phyloP scores from a whole-genome alignment of 768 basidiomycete genomes.

The Hortiboletus campestris region DNA sequence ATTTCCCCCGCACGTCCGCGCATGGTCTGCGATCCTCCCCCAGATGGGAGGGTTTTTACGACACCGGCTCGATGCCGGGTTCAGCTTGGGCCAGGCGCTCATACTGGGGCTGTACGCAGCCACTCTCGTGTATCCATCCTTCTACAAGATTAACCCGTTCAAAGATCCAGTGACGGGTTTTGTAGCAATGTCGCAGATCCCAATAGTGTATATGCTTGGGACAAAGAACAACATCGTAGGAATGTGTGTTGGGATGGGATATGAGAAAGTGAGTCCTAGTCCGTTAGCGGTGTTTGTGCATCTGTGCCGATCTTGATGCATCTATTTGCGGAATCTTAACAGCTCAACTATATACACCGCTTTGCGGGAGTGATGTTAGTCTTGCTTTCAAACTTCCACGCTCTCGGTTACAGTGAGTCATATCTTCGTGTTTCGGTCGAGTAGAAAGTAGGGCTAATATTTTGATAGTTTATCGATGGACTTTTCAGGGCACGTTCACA shows the following conservation, averaged over 20 bases:
- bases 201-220: constrained; percentile 42
- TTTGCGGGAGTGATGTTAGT: constrained; percentile 45
- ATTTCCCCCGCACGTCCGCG: constrained; percentile 37
- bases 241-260: constrained; percentile 41
- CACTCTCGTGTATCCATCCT: constrained; percentile 36
- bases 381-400: constrained; percentile 42
- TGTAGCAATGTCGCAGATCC: constrained; percentile 45
- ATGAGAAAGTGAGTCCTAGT: constrained; percentile 42
- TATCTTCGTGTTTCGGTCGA: not conserved
- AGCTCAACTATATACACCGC: constrained; percentile 58
- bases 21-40: constrained; percentile 37
- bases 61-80: constrained; percentile 33
- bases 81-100: constrained; percentile 38
- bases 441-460: not conserved
- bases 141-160: constrained; percentile 37
- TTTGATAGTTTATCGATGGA: constrained; percentile 30
- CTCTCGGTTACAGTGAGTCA: constrained; percentile 38
- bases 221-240: constrained; percentile 50
- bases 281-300: not conserved
- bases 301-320: not conserved
- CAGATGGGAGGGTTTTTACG: constrained; percentile 33
- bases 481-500: constrained; percentile 19
- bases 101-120: constrained; percentile 37
- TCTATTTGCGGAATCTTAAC: not conserved
- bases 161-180: constrained; percentile 30